Evolutionary conservation across 2,329 filamentous ascomycete species (phyloP).

Genomic region (Talaromyces piceae): DNA sequence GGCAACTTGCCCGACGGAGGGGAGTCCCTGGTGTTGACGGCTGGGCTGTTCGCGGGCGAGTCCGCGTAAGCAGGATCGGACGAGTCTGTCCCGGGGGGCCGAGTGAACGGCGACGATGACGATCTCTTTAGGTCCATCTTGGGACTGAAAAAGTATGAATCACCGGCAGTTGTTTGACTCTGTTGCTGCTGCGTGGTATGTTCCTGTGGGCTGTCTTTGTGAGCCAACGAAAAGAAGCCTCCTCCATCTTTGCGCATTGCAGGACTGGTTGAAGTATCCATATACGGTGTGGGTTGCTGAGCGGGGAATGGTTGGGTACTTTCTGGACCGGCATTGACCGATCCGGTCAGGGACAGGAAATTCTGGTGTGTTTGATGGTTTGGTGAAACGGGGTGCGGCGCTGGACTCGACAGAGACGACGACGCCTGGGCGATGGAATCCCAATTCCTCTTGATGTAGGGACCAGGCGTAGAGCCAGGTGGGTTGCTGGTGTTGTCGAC

Average conservation of each 20-base stretch:
- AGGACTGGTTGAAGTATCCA: conserved; percentile 1
- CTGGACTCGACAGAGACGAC: conserved; percentile 51
- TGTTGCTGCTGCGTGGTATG: background rate
- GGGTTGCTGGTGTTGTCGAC: conserved; percentile 54
- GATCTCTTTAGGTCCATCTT: background rate
- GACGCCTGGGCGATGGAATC: conserved; percentile 63
- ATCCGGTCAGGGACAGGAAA: conserved; percentile 56
- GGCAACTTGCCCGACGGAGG: conserved; percentile 1
- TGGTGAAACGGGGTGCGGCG: conserved; percentile 13
- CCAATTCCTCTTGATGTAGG: conserved; percentile 64
- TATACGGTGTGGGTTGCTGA: background rate
- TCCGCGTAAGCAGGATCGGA: conserved; percentile 1
- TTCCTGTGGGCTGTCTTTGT: background rate
- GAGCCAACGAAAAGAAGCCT: background rate
- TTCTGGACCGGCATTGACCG: background rate
- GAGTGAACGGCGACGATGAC: background rate
- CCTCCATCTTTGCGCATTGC: background rate
- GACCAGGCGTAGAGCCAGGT: conserved; percentile 52
- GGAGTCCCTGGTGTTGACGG: background rate
- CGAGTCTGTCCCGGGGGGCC: conserved; percentile 6
- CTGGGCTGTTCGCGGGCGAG: background rate
- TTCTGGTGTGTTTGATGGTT: conserved; percentile 5
- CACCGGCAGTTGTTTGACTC: background rate
- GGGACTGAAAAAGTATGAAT: background rate
- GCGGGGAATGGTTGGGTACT: background rate